phyloP scores from a whole-genome alignment of 2,329 filamentous ascomycete species.

The Aspergillus piperis region DNA sequence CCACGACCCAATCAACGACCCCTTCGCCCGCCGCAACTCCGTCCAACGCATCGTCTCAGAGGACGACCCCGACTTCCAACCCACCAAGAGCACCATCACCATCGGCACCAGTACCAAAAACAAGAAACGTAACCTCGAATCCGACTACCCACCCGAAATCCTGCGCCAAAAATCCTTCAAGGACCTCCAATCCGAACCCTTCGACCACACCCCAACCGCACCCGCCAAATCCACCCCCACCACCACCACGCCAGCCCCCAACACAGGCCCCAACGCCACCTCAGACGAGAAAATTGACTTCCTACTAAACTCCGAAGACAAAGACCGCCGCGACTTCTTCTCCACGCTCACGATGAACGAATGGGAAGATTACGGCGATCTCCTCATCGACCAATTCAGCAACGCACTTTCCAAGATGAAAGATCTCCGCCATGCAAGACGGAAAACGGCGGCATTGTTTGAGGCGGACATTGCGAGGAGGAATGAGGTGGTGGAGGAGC shows the following conservation, averaged over 20 bases:
- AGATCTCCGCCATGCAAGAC: conserved; percentile 54
- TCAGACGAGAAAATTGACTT: conserved; percentile 41
- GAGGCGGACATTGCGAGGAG: conserved; percentile 58
- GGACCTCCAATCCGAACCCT: conserved; percentile 53
- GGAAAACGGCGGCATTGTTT: conserved; percentile 54
- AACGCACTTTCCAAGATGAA: conserved; percentile 55
- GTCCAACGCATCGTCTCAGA: conserved; percentile 30
- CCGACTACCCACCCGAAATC: conserved; percentile 51
- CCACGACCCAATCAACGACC: conserved; percentile 33
- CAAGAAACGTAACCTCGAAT: conserved; percentile 38
- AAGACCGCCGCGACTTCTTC: conserved; percentile 54
- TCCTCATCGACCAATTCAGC: conserved; percentile 59
- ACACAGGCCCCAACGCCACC: conserved; percentile 19
- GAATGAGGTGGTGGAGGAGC: conserved; percentile 53
- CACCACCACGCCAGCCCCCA: conserved; percentile 22
- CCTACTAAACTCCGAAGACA: conserved; percentile 37
- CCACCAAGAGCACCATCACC: neutral
- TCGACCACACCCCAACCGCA: conserved; percentile 46
- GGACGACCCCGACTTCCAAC: conserved; percentile 26
- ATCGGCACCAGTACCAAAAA: neutral
- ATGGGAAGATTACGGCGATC: conserved; percentile 65
- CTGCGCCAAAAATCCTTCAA: conserved; percentile 51
- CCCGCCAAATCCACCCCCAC: conserved; percentile 23
- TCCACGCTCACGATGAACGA: conserved; percentile 53
- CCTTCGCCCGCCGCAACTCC: conserved; percentile 32